Evolutionary conservation across 2,329 filamentous ascomycete species (phyloP).

Genomic region (Aaosphaeria arxii): DNA sequence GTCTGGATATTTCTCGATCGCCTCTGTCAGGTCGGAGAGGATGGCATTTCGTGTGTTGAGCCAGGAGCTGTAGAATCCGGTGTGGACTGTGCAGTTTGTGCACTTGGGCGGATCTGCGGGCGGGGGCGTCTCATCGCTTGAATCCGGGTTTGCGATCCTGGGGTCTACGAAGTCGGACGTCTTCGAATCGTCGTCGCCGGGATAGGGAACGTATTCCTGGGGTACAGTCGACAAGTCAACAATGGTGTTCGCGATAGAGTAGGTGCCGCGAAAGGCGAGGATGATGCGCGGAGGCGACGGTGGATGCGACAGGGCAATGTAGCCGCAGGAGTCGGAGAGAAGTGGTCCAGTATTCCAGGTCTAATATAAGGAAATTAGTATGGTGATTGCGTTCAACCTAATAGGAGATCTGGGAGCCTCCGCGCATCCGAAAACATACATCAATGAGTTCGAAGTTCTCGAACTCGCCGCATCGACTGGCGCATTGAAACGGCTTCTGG

Average conservation of each 20-base stretch:
- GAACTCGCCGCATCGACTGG: slow-evolving; percentile 82
- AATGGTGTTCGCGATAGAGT: slow-evolving; percentile 88
- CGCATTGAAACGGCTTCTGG: slow-evolving; percentile 76
- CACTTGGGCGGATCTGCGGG: slow-evolving; percentile 55
- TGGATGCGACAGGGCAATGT: slow-evolving; percentile 80
- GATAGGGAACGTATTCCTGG: slow-evolving; percentile 88
- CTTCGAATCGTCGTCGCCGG: slow-evolving; percentile 47
- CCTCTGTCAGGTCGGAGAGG: slow-evolving; percentile 61
- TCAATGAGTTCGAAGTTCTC: slow-evolving; percentile 72
- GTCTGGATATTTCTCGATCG: slow-evolving; percentile 61
- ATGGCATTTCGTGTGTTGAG: slow-evolving; percentile 67
- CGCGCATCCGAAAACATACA: slow-evolving; percentile 12
- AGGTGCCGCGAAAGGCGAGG: slow-evolving; percentile 89
- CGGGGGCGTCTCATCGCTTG: slow-evolving; percentile 17
- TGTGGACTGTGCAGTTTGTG: slow-evolving; percentile 86
- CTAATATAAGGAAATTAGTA: slow-evolving; percentile 23
- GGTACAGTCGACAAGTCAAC: slow-evolving; percentile 85
- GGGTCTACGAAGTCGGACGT: slow-evolving; percentile 22
- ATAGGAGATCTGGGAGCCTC: no score
- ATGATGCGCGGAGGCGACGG: slow-evolving; percentile 64
- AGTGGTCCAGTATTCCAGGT: slow-evolving; percentile 90
- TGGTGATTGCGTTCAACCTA: background rate
- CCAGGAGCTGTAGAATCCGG: slow-evolving; percentile 87
- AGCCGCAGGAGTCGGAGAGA: slow-evolving; percentile 88
- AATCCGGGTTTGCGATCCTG: slow-evolving; percentile 5